A percentile compares a stretch with the other conserved stretches of the same genome.
These are phyloP conservation scores for Pleurotus salmoneostramineus DNA, from an alignment of 768 basidiomycete genomes.

Conservation along the genomic window DNA sequence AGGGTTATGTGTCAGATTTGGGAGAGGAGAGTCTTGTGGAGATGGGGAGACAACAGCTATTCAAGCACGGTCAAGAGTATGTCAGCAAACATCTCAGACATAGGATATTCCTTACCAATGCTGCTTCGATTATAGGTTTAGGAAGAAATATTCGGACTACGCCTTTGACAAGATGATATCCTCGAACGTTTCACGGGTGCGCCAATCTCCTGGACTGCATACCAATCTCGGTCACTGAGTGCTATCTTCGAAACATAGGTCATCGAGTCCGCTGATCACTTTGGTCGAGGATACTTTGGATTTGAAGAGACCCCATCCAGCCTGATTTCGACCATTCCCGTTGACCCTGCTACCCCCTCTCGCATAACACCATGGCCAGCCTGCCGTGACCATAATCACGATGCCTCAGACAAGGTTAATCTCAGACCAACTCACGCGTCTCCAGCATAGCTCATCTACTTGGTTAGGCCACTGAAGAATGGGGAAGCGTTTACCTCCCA, in stretches of 20 bases:
- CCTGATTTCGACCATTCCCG: conserved; percentile 16
- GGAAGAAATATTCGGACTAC: background rate
- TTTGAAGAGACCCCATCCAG: conserved; percentile 20
- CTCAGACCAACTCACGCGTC: conserved; percentile 17
- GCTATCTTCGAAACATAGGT: background rate
- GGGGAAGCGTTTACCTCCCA: conserved; percentile 29
- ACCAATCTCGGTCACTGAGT: background rate
- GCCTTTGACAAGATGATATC: background rate
- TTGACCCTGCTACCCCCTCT: conserved; percentile 27
- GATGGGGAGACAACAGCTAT: conserved; percentile 1
- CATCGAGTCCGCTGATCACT: conserved; percentile 37
- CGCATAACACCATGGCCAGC: conserved; percentile 38
- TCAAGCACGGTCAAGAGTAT: background rate
- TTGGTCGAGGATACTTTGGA: conserved; percentile 34
- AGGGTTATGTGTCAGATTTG: background rate
- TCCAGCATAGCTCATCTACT: background rate
- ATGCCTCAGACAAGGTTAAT: conserved; percentile 20
- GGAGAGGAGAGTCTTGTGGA: background rate
- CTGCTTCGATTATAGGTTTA: background rate
- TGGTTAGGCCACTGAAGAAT: conserved; percentile 16
- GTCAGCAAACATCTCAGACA: background rate
- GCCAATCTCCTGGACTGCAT: background rate
- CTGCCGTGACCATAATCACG: conserved; percentile 18
- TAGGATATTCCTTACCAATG: background rate
- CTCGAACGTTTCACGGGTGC: background rate